phyloP scores from a whole-genome alignment of 192 early-diverging fungal genomes.

The Pilobolus umbonatus region DNA sequence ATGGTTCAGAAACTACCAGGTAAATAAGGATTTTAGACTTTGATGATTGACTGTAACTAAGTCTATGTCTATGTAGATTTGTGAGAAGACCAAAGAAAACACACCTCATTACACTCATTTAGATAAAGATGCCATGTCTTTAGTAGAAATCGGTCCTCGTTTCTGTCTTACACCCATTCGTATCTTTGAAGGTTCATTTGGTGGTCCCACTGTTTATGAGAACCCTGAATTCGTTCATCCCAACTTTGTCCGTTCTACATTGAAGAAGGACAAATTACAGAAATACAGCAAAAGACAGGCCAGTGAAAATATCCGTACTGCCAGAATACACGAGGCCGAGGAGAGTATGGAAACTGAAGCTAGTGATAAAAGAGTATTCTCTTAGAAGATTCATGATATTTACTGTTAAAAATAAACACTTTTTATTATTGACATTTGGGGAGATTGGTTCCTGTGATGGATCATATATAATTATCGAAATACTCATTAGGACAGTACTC shows the following conservation, averaged over 20 bases:
- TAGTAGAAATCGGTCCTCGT: conserved; percentile 97
- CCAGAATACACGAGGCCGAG: conserved; percentile 42
- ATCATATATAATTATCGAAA: no score
- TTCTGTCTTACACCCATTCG: conserved; percentile 89
- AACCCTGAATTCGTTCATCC: conserved; percentile 86
- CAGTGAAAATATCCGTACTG: conserved; percentile 36
- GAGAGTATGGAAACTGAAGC: conserved; percentile 49
- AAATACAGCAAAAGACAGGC: conserved; percentile 49
- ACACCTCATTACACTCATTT: conserved; percentile 51
- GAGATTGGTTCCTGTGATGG: no score
- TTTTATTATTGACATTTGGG: no score
- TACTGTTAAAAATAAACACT: no score
- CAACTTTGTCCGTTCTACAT: conserved; percentile 40
- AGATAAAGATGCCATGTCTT: conserved; percentile 65
- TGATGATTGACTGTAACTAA: no score
- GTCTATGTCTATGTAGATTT: conserved; percentile 51
- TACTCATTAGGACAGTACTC: no score
- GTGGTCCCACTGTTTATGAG: conserved; percentile 88
- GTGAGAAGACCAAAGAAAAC: conserved; percentile 60
- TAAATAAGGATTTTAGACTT: no score
- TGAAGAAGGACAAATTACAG: conserved; percentile 41
- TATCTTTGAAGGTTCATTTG: conserved; percentile 94
- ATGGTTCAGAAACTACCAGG: conserved; percentile 97
- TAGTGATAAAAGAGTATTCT: conserved; percentile 23
- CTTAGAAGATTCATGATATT: no score